Conservation (phyloP, 2,329 filamentous ascomycete genomes). For the Beauveria medogensis region DNA sequence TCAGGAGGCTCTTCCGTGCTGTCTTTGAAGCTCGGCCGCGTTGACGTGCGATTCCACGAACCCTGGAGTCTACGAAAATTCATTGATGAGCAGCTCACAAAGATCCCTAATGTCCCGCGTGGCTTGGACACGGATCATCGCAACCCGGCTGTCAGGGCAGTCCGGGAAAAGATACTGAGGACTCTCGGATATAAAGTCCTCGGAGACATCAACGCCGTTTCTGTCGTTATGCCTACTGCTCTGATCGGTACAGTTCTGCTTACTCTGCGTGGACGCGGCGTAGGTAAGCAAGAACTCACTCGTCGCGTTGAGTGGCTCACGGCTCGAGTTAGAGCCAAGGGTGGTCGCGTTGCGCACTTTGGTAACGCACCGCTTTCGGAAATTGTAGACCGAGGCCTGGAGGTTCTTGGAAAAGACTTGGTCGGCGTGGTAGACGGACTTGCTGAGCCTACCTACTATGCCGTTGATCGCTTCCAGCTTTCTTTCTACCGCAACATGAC, state of each 20-base stretch:
- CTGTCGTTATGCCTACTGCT: slow-evolving; percentile 96
- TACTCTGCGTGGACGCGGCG: slow-evolving; percentile 83
- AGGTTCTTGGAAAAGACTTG: slow-evolving; percentile 82
- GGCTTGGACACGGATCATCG: slow-evolving; percentile 37
- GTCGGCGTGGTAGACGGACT: slow-evolving; percentile 73
- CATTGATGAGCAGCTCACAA: slow-evolving; percentile 64
- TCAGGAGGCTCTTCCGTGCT: slow-evolving; percentile 76
- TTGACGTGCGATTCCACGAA: slow-evolving; percentile 93
- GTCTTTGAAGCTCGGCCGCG: slow-evolving; percentile 78
- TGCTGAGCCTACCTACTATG: slow-evolving; percentile 86
- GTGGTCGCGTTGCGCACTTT: slow-evolving; percentile 90
- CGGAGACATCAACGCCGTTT: slow-evolving; percentile 89
- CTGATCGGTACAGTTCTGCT: slow-evolving; percentile 89
- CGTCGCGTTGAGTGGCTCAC: slow-evolving; percentile 87
- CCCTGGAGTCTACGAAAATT: slow-evolving; percentile 87
- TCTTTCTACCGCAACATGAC: slow-evolving; percentile 99
- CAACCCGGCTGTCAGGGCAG: slow-evolving; percentile 40
- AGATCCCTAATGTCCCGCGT: slow-evolving; percentile 35
- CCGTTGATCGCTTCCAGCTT: slow-evolving; percentile 91
- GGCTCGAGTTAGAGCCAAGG: slow-evolving; percentile 71
- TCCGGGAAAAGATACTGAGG: slow-evolving; percentile 66
- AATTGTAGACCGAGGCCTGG: slow-evolving; percentile 82
- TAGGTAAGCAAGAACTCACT: slow-evolving; percentile 78
- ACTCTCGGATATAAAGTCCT: slow-evolving; percentile 89
- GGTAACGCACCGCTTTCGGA: slow-evolving; percentile 68